These are phyloP conservation scores for Aspergillus costaricaensis DNA, from an alignment of 2,329 filamentous ascomycete genomes.

Conservation along the genomic window DNA sequence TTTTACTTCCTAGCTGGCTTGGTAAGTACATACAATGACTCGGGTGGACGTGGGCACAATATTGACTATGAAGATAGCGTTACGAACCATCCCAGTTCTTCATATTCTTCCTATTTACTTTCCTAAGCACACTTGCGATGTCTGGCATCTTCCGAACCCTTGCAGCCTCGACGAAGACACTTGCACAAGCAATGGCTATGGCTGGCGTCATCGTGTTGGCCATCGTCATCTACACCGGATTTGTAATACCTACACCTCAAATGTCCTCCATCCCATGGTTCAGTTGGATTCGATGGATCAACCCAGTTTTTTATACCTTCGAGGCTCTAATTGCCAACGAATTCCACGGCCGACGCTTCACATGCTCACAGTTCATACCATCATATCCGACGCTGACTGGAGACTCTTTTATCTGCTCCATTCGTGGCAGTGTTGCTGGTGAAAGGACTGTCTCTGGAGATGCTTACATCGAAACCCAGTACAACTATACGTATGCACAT, in stretches of 20 bases:
- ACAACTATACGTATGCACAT: constrained; percentile 59
- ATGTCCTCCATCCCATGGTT: constrained; percentile 61
- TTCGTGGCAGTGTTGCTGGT: constrained; percentile 58
- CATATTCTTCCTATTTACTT: constrained; percentile 64
- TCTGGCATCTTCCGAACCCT: constrained; percentile 62
- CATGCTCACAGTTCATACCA: constrained; percentile 55
- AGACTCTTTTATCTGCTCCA: constrained; percentile 56
- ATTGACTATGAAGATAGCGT: constrained; percentile 28
- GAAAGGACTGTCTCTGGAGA: constrained; percentile 60
- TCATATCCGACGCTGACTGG: constrained; percentile 48
- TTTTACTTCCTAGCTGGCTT: constrained; percentile 88
- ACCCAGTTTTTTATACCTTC: constrained; percentile 66
- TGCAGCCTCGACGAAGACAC: constrained; percentile 59
- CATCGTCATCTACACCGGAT: constrained; percentile 68
- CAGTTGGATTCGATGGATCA: constrained; percentile 66
- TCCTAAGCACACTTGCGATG: constrained; percentile 59
- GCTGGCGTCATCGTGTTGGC: constrained; percentile 56
- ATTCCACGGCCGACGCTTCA: constrained; percentile 60
- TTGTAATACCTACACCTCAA: constrained; percentile 60
- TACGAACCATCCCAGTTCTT: constrained; percentile 56
- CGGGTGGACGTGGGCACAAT: too few relatives aligned
- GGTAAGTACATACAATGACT: constrained; percentile 21
- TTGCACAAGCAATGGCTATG: constrained; percentile 64
- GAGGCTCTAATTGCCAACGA: constrained; percentile 61
- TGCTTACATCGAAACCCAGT: constrained; percentile 59